Percentiles rank a stretch among this genome's conserved stretches.
Evolutionary conservation across 441 rosid species (phyloP).

Genomic region (Bocquillonia castaneifolia): DNA sequence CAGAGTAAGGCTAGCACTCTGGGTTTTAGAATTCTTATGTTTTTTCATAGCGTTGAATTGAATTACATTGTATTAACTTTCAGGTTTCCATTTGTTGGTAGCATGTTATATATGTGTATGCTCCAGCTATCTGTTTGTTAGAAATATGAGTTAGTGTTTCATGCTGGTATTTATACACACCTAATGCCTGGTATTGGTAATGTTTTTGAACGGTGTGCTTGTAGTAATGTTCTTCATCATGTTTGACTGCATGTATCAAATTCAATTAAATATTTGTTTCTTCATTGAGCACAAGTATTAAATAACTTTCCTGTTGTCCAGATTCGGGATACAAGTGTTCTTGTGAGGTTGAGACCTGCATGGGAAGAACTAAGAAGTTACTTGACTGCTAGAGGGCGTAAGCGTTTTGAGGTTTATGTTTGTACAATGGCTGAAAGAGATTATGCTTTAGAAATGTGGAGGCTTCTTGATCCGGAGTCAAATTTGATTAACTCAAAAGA

Average conservation of each 20-base stretch:
- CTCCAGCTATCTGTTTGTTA: neutral
- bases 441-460: constrained; percentile 99
- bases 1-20: neutral
- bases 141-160: neutral
- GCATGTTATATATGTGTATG: neutral
- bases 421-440: constrained; percentile 99
- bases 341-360: constrained; percentile 98
- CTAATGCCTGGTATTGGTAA: neutral
- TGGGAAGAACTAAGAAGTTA: constrained; percentile 97
- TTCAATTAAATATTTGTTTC: neutral
- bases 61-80: neutral
- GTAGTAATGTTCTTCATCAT: neutral
- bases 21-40: constrained; percentile 5
- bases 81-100: neutral
- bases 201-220: neutral
- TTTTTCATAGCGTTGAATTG: neutral
- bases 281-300: constrained; percentile 9
- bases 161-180: neutral
- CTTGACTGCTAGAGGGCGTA: constrained; percentile 93
- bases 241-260: neutral
- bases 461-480: constrained; percentile 98
- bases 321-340: constrained; percentile 99
- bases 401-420: constrained; percentile 98
- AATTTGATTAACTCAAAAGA: constrained; percentile 76
- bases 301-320: constrained; percentile 26